Evolutionary conservation across 345 rosid species (phyloP).

Genomic region (Anacardium occidentale): DNA sequence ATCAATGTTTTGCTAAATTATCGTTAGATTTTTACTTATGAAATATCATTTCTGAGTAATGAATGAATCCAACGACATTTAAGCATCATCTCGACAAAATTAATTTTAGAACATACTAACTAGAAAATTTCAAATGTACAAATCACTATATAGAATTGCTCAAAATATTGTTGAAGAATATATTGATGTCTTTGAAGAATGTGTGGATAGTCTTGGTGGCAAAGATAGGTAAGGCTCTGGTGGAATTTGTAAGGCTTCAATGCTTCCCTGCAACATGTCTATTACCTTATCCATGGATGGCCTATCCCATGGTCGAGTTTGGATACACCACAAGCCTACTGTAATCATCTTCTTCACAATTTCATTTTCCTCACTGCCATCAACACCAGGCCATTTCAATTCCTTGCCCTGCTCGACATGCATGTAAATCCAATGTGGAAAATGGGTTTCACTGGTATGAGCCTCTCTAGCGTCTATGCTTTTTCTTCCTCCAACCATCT

Average conservation of each 20-base stretch:
- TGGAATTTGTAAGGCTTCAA: not conserved
- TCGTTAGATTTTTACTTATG: too few relatives aligned
- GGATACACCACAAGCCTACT: constrained; percentile 16
- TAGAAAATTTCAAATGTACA: too few relatives aligned
- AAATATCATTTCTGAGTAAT: too few relatives aligned
- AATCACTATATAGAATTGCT: too few relatives aligned
- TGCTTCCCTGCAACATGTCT: constrained; percentile 13
- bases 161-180: too few relatives aligned
- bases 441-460: constrained; percentile 7
- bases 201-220: not conserved
- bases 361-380: not conserved
- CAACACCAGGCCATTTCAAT: not conserved
- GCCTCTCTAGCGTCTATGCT: not conserved
- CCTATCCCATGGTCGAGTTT: not conserved
- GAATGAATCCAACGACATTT: not conserved
- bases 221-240: constrained; percentile 8
- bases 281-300: constrained; percentile 15
- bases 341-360: constrained; percentile 19
- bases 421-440: constrained; percentile 23
- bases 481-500: constrained; percentile 18
- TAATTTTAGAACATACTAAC: too few relatives aligned
- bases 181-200: not conserved
- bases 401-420: constrained; percentile 2
- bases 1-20: too few relatives aligned
- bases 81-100: too few relatives aligned